These are phyloP conservation scores for Inosperma sp. DNA, from an alignment of 768 basidiomycete species.

Conservation along the genomic window DNA sequence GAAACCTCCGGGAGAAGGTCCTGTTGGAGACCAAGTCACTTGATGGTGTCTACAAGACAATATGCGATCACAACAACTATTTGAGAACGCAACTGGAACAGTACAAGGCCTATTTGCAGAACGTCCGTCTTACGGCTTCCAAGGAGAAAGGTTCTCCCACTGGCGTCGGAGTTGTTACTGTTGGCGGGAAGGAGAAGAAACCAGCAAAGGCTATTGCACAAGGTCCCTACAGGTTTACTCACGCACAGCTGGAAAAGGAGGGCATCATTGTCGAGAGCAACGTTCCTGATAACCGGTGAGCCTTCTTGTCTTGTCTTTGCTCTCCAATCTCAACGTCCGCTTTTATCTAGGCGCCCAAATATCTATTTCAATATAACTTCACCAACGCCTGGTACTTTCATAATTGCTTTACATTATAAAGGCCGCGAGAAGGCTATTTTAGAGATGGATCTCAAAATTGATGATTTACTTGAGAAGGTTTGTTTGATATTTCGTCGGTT, in stretches of 20 bases:
- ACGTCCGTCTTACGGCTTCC: conserved; percentile 84
- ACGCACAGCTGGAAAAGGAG: conserved; percentile 97
- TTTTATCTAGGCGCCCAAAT: conserved; percentile 77
- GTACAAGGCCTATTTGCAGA: conserved; percentile 99
- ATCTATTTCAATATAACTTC: conserved; percentile 99
- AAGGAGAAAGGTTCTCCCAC: conserved; percentile 86
- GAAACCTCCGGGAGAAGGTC: conserved; percentile 95
- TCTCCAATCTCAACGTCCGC: conserved; percentile 9
- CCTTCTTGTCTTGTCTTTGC: conserved; percentile 5
- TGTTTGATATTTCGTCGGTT: conserved; percentile 17
- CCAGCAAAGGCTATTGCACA: conserved; percentile 77
- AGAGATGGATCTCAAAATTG: conserved; percentile 99
- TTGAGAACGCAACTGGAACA: conserved; percentile 94
- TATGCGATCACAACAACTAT: conserved; percentile 98
- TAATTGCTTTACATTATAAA: conserved; percentile 98
- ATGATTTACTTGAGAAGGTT: conserved; percentile 96
- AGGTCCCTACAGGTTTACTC: conserved; percentile 96
- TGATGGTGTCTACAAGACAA: conserved; percentile 98
- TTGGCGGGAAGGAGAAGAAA: conserved; percentile 98
- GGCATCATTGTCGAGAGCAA: conserved; percentile 99
- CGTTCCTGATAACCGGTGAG: conserved; percentile 94
- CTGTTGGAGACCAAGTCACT: conserved; percentile 86
- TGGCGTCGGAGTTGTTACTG: conserved; percentile 90
- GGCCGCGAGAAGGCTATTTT: conserved; percentile 98
- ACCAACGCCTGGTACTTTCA: conserved; percentile 96